Percentiles rank a stretch among this genome's conserved stretches.
These are phyloP conservation scores for Suillus discolor DNA, from an alignment of 768 basidiomycete species.

Conservation along the genomic window DNA sequence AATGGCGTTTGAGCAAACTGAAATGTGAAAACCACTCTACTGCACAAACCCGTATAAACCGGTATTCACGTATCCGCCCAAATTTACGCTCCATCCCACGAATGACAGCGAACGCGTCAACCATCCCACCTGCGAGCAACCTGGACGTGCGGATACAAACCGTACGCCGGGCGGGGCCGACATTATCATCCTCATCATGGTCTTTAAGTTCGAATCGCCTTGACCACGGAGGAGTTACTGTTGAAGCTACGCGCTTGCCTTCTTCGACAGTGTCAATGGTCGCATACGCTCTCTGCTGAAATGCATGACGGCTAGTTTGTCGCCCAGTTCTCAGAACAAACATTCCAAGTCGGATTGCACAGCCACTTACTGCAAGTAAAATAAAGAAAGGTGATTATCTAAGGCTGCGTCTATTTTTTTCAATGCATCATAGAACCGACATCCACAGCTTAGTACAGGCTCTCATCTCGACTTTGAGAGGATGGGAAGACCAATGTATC, in stretches of 20 bases:
- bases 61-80: constrained; percentile 45
- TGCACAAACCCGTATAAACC: constrained; percentile 7
- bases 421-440: too few relatives aligned
- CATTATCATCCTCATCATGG: background rate
- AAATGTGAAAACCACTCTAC: background rate
- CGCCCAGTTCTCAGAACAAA: constrained; percentile 16
- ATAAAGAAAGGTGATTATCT: constrained; percentile 15
- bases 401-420: constrained; percentile 17
- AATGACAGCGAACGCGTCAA: constrained; percentile 53
- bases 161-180: constrained; percentile 23
- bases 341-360: constrained; percentile 16
- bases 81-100: constrained; percentile 58
- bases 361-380: constrained; percentile 16
- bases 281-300: constrained; percentile 8
- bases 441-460: constrained; percentile 31
- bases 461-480: constrained; percentile 62
- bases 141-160: constrained; percentile 44
- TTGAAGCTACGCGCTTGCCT: background rate
- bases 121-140: constrained; percentile 42
- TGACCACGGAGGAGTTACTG: constrained; percentile 2
- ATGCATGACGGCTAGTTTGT: constrained; percentile 11
- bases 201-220: constrained; percentile 2
- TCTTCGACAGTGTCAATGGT: background rate
- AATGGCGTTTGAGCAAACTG: background rate
- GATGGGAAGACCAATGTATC: constrained; percentile 70